Percentiles rank a stretch among this genome's conserved stretches.
Evolutionary conservation across 2,329 filamentous ascomycete species (phyloP).

Genomic region (Colletotrichum sp.): DNA sequence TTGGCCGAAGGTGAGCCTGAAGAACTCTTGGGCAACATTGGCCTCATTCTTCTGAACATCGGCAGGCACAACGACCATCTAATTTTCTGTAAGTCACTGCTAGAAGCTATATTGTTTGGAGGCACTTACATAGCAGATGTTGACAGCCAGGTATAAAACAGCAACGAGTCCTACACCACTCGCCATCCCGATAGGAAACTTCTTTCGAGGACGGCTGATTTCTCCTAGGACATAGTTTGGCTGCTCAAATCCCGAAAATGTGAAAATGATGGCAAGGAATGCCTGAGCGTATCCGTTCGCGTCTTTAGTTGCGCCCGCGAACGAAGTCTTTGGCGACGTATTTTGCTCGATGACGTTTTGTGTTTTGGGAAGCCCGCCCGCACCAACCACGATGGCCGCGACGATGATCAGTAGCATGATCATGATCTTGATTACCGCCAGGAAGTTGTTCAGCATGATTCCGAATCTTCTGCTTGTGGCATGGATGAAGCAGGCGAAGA

Average conservation of each 20-base stretch:
- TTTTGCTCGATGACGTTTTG: conserved; percentile 30
- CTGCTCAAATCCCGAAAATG: conserved; percentile 41
- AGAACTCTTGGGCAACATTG: conserved; percentile 37
- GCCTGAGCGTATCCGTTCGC: conserved; percentile 40
- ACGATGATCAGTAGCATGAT: conserved; percentile 50
- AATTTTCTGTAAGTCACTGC: conserved; percentile 30
- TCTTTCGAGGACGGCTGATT: conserved; percentile 33
- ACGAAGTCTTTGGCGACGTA: conserved; percentile 28
- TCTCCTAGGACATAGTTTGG: conserved; percentile 41
- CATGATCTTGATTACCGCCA: conserved; percentile 53
- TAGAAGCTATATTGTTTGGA: background rate
- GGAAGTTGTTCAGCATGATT: conserved; percentile 54
- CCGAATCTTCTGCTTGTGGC: conserved; percentile 53
- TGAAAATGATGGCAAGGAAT: conserved; percentile 48
- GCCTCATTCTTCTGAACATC: conserved; percentile 21
- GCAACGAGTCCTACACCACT: conserved; percentile 32
- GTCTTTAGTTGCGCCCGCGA: conserved; percentile 25
- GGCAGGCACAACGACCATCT: conserved; percentile 45
- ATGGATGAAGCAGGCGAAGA: conserved; percentile 52
- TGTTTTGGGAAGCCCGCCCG: conserved; percentile 27
- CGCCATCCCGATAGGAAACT: conserved; percentile 35
- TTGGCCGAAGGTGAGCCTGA: conserved; percentile 34
- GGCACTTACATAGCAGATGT: conserved; percentile 37
- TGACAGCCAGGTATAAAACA: conserved; percentile 40
- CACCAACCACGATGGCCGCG: conserved; percentile 35